A percentile compares a stretch with the other conserved stretches of the same genome.
Evolutionary conservation across 345 rosid genomes (phyloP).

Genomic region (Sonneratia caseolaris): DNA sequence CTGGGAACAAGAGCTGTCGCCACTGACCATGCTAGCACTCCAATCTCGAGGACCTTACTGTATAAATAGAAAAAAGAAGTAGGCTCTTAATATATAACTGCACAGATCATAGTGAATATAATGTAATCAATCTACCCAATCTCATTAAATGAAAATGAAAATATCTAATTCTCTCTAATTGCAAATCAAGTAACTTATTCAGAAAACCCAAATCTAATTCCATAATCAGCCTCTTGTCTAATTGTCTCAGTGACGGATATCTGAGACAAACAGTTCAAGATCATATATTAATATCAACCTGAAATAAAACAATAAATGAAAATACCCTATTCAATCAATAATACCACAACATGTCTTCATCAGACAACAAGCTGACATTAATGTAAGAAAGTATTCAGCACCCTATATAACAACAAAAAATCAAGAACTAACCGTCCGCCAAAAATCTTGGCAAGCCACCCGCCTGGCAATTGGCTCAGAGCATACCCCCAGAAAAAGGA

Average conservation of each 20-base stretch:
- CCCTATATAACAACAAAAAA: background rate
- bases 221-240: no score
- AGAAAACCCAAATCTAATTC: no score
- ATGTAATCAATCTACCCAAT: no score
- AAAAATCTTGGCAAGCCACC: slow-evolving; percentile 84
- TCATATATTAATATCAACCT: no score
- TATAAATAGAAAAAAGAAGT: slow-evolving; percentile 9
- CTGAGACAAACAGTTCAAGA: no score
- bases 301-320: background rate
- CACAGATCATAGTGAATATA: no score
- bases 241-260: no score
- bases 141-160: no score
- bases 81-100: no score
- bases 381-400: no score
- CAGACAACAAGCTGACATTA: background rate
- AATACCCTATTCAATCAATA: background rate
- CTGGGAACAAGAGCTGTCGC: slow-evolving; percentile 79
- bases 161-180: no score
- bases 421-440: slow-evolving; percentile 73
- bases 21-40: slow-evolving; percentile 82
- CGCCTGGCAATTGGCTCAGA: slow-evolving; percentile 88
- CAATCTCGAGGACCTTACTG: slow-evolving; percentile 77
- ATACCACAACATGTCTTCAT: background rate
- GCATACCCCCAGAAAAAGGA: slow-evolving; percentile 98
- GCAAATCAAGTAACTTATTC: no score